A percentile compares a stretch with the other conserved stretches of the same genome.
Conservation (phyloP, 208 protist species). For the Vickermania ingenoplastis region DNA sequence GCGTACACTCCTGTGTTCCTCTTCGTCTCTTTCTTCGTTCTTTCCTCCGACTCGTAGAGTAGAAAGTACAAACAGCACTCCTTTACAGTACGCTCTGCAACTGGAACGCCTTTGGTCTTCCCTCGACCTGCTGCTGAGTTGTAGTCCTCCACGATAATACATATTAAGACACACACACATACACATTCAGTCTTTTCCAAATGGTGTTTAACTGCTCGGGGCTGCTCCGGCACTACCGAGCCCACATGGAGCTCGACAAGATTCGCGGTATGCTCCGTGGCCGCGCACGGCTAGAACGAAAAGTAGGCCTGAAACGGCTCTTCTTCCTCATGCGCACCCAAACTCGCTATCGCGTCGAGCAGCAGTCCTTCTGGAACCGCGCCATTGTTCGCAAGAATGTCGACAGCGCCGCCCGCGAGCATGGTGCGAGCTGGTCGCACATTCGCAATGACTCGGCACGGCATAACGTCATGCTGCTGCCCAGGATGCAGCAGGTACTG, state of each 20-base stretch:
- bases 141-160: too few relatives aligned
- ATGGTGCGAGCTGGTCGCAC: slow-evolving; percentile 64
- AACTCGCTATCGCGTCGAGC: slow-evolving; percentile 81
- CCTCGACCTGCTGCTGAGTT: too few relatives aligned
- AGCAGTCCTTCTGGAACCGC: slow-evolving; percentile 68
- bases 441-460: slow-evolving; percentile 74
- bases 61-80: too few relatives aligned
- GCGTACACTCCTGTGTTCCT: not conserved
- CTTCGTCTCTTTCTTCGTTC: not conserved
- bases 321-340: slow-evolving; percentile 85
- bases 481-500: slow-evolving; percentile 57
- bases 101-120: too few relatives aligned
- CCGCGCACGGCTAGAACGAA: slow-evolving; percentile 69
- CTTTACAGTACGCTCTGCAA: too few relatives aligned
- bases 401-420: slow-evolving; percentile 77
- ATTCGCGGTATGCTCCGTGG: slow-evolving; percentile 74
- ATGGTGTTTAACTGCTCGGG: too few relatives aligned
- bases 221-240: slow-evolving; percentile 77
- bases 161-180: too few relatives aligned
- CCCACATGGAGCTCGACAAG: slow-evolving; percentile 69
- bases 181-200: too few relatives aligned
- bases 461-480: slow-evolving; percentile 74
- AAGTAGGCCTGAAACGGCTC: slow-evolving; percentile 73
- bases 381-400: slow-evolving; percentile 82
- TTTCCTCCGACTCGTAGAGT: not conserved